Base-by-base conservation (phyloP, 208 protist species). In the Kentomonas sorsogonicus region DNA sequence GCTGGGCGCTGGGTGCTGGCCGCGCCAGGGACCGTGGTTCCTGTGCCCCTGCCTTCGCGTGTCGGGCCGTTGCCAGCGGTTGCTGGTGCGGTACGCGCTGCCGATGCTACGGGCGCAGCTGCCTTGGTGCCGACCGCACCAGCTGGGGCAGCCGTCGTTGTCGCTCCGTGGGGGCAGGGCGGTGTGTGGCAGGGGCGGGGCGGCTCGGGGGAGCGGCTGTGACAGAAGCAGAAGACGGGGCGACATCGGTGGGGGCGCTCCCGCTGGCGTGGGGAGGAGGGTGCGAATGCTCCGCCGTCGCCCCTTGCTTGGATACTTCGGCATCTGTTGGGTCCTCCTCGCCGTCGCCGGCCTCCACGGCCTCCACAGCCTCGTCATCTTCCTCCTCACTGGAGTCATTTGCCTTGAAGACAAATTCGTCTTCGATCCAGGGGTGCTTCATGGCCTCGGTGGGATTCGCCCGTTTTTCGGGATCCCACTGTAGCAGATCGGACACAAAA, bases 351-450 rank as follows among this genome's bases (percentile, higher is more conserved):
- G 41, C 43, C 7, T 53, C 61, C 30, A 34, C 38, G 16, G 20
- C 39, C 23, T 40, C 31, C 44, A 44, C 7, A 2, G 51, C 30
- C 16, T 40, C 41, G 26, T 29, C 36, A 60, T n/a, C n/a, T n/a
- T n/a, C n/a, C n/a, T n/a, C n/a, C n/a, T n/a, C n/a, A n/a, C n/a
- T n/a, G n/a, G n/a, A n/a, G n/a, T n/a, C n/a, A n/a, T n/a, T n/a
- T n/a, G n/a, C n/a, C n/a, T n/a, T n/a, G n/a, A 83, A 71, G 29
- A 77, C 70, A 53, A 93, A 83, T 36, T 80, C 63, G 39, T 72
- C 66, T 10, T 53, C 48, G 20, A 94, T 79, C 83, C 83, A 94
- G 36, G 54, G 62, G 58, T 94, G 86, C 44, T 56, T 65, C 86
- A 94, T 89, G 45, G 83, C 83, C 41, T 72, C 73, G 2, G 73